A percentile compares a stretch with the other conserved stretches of the same genome.
Conservation (phyloP, 192 early-diverging fungal genomes). For the Entomortierella parvispora region DNA sequence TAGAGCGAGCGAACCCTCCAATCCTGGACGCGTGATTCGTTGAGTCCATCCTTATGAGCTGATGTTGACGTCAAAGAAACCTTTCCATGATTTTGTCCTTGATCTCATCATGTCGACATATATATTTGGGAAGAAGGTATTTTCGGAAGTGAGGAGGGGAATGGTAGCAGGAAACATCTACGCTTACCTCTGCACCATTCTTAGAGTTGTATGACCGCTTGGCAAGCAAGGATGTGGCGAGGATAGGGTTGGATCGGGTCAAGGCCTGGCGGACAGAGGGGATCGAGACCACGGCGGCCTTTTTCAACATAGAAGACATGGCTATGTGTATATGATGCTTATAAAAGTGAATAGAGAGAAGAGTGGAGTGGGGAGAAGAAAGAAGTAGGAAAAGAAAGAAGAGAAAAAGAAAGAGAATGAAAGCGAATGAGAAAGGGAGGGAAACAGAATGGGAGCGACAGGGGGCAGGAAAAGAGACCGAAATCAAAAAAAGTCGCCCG, state of each 20-base stretch:
- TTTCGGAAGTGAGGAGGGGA: too few relatives aligned
- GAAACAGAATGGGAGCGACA: too few relatives aligned
- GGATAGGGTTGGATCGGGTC: slow-evolving; percentile 19
- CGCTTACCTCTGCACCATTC: slow-evolving; percentile 18
- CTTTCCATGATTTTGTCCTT: too few relatives aligned
- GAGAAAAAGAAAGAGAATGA: not conserved
- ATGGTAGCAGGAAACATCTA: too few relatives aligned
- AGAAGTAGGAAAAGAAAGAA: slow-evolving; percentile 3
- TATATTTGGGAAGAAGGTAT: too few relatives aligned
- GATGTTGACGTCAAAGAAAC: too few relatives aligned
- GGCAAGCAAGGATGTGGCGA: slow-evolving; percentile 26
- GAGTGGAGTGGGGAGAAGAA: slow-evolving; percentile 2
- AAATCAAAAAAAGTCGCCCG: not conserved
- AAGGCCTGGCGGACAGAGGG: slow-evolving; percentile 26
- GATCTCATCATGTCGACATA: too few relatives aligned
- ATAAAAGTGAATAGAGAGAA: not conserved
- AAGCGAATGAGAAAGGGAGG: not conserved
- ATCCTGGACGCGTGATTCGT: too few relatives aligned
- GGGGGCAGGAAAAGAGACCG: not conserved
- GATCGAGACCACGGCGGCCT: slow-evolving; percentile 26
- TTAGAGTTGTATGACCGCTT: slow-evolving; percentile 26
- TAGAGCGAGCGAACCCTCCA: too few relatives aligned
- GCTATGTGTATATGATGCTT: not conserved
- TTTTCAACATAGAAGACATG: slow-evolving; percentile 25
- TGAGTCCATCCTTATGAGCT: too few relatives aligned